Evolutionary conservation across 2,329 filamentous ascomycete genomes (phyloP), one percentile per base, ranked within the genome.

Genomic region (Colletotrichum brevisporum): DNA sequence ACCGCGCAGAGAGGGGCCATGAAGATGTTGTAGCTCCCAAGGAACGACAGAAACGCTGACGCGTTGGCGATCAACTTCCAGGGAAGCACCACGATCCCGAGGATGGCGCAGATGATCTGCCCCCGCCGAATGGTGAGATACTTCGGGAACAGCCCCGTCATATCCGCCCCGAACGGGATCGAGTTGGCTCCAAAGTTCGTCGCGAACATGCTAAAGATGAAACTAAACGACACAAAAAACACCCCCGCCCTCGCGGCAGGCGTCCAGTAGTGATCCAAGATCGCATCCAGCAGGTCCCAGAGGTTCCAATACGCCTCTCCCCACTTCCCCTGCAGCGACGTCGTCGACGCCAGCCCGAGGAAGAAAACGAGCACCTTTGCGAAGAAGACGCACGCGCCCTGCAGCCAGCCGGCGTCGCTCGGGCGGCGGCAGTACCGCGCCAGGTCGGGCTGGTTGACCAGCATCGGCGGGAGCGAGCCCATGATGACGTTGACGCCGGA

Each of bases 401-500:
- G 79, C 4, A 78, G 64, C 71, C 73, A 74, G 6, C 73, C 75
- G 0, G 78, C 76, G 48, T 80, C 76, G 21, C 74, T 67, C 0
- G 78, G 72, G 56, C 73, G 75, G 51, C 74, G 74, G 60, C 75
- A 77, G 69, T 81, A 81, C 5, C 79, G 75, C 12, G 79, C 75
- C 12, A 81, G 72, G 67, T 81, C 79, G 15, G 79, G 79, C 43
- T 81, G 78, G 51, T 77, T 81, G 15, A 81, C 77, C 18, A 80
- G 71, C 70, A 80, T 73, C 6, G 77, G 77, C 6, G 75, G 79
- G 36, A 78, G 76, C 15, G 73, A 75, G 9, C 80, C 80, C 73
- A 83, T 76, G 63, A 81, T 77, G 58, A 77, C 74, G 72, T 81
- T 82, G 67, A 83, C 78, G 48, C 79, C 80, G 16, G 72, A 71